Base-by-base conservation (phyloP, 1,284 basidiomycete genomes). In the Phellinidium pouzarii region DNA sequence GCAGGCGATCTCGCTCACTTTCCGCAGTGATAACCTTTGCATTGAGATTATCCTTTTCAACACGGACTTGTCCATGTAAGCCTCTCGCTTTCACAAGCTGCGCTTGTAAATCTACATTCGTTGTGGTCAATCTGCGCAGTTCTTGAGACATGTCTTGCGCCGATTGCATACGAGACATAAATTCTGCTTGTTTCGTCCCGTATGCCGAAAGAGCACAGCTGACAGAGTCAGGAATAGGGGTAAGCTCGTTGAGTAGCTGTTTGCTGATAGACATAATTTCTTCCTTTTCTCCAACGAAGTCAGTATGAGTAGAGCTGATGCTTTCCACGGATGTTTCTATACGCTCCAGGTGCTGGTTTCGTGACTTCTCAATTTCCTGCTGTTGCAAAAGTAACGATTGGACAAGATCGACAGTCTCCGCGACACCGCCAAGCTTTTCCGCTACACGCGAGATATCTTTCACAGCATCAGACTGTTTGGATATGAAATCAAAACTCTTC, bases 61-160 rank as follows among this genome's bases (percentile, higher is more conserved):
- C 85, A n/a, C 84, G 80, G 8, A 84, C 76, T 62, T 86, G 82
- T 3, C 86, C 86, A 61, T 88, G 83, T 14, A 79, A 79, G 17
- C 79, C 78, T 45, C 87, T 82, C 41, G 87, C 84, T 66, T 86
- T 88, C 3, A 78, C 77, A 7, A 90, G 62, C 60, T 88, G 82
- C 22, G 82, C 70, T 61, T 88, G 84, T 45, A 80, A 70, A 6
- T 89, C 86, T 4, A 76, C 68, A 61, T 85, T 88, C 9, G 71
- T 59, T 23, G 60, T 50, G 54, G 68, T 68, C 29, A 78, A 60
- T 40, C 76, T 78, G 37, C 81, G 78, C 52, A 87, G 71, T 48
- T 89, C 87, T 14, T 88, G 83, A 6, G 62, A 56, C 34, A 80
- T 65, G 60, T 87, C 83, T 42, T 77, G 77, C 62, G 77, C 77